A percentile compares a stretch with the other conserved stretches of the same genome.
These are phyloP conservation scores for Pythium aquatile DNA, from an alignment of 352 stramenopile species.

Conservation along the genomic window DNA sequence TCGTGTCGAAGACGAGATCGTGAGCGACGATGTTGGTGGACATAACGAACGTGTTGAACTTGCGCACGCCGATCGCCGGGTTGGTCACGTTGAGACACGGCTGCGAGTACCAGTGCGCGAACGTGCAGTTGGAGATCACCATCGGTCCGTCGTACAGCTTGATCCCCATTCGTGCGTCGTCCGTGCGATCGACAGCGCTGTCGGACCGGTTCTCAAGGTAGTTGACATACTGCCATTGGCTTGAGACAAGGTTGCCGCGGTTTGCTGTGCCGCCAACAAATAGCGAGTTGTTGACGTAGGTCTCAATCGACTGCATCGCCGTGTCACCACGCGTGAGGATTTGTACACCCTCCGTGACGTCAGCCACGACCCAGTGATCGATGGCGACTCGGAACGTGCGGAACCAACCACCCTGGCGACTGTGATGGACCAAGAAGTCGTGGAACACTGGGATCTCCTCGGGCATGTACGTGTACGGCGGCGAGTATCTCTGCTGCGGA, in stretches of 20 bases:
- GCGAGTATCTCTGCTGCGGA: conserved; percentile 31
- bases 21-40: conserved; percentile 21
- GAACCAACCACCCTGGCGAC: conserved; percentile 40
- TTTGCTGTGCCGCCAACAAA: conserved; percentile 41
- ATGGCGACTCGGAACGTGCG: conserved; percentile 30
- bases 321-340: conserved; percentile 39
- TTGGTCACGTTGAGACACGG: conserved; percentile 41
- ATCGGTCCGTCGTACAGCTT: conserved; percentile 41
- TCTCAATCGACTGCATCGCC: conserved; percentile 24
- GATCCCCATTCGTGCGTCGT: conserved; percentile 34
- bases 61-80: conserved; percentile 33
- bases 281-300: conserved; percentile 35
- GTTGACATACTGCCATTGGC: conserved; percentile 36
- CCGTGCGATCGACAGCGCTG: conserved; percentile 30
- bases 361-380: conserved; percentile 34
- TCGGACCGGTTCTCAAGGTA: conserved; percentile 39
- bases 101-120: conserved; percentile 38
- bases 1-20: conserved; percentile 31
- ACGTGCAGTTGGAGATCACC: conserved; percentile 36
- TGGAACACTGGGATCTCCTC: conserved; percentile 29
- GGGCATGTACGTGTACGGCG: conserved; percentile 33
- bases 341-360: conserved; percentile 40
- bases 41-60: conserved; percentile 42
- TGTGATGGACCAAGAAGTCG: conserved; percentile 36
- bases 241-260: conserved; percentile 37